Percentiles rank a stretch among this genome's conserved stretches.
Conservation (phyloP, 805 yeast genomes). For the Lipomyces spencermartinsiae region DNA sequence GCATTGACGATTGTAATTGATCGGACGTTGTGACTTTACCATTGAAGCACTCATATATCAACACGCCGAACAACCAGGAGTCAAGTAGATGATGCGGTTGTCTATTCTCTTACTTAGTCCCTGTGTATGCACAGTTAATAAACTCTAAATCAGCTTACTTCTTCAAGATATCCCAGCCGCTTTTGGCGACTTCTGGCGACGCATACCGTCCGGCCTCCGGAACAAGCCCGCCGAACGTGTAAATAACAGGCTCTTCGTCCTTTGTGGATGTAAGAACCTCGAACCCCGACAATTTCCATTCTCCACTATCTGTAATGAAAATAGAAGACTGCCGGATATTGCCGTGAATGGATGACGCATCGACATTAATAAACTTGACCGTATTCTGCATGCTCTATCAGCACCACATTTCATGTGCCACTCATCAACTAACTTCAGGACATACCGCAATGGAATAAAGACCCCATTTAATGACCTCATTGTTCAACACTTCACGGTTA, state of each 20-base stretch:
- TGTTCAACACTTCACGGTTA: slow-evolving; percentile 40
- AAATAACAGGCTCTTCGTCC: slow-evolving; percentile 50
- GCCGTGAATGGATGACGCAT: slow-evolving; percentile 66
- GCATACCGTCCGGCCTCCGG: slow-evolving; percentile 47
- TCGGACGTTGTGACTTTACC: slow-evolving; percentile 35
- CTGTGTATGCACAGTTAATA: neutral
- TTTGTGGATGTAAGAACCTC: slow-evolving; percentile 65
- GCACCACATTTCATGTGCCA: neutral
- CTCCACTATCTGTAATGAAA: slow-evolving; percentile 72
- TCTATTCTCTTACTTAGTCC: slow-evolving; percentile 39
- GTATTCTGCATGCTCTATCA: slow-evolving; percentile 46
- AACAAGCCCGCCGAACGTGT: slow-evolving; percentile 46
- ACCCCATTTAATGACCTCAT: slow-evolving; percentile 58
- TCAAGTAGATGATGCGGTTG: slow-evolving; percentile 53
- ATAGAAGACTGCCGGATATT: slow-evolving; percentile 63
- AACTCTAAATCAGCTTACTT: slow-evolving; percentile 14
- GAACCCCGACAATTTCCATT: slow-evolving; percentile 84
- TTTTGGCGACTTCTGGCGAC: slow-evolving; percentile 61
- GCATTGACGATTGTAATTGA: slow-evolving; percentile 36
- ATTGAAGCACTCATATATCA: slow-evolving; percentile 57
- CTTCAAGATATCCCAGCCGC: slow-evolving; percentile 51
- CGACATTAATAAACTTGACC: slow-evolving; percentile 62
- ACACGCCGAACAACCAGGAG: slow-evolving; percentile 66
- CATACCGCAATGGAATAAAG: slow-evolving; percentile 55
- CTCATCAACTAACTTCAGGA: neutral